phyloP scores from a whole-genome alignment of 2,329 filamentous ascomycete species.

The Aureobasidium subglaciale region DNA sequence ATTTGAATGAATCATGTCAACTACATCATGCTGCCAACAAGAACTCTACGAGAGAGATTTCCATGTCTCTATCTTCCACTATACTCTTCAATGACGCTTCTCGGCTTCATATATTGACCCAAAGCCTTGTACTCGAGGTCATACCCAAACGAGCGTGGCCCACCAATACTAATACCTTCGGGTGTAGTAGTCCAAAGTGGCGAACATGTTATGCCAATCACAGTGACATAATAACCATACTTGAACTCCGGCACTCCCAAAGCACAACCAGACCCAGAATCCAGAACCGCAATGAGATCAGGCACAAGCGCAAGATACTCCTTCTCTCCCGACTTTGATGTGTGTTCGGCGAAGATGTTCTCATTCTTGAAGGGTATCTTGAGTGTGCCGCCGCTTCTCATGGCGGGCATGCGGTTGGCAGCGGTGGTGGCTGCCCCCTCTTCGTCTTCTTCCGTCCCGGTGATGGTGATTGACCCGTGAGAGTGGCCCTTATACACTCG shows the following conservation, averaged over 20 bases:
- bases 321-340: slow-evolving; percentile 29
- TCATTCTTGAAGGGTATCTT: slow-evolving; percentile 70
- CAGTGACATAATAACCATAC: slow-evolving; percentile 46
- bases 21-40: no score
- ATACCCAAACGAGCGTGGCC: slow-evolving; percentile 44
- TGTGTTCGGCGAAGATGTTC: slow-evolving; percentile 54
- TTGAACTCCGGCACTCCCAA: slow-evolving; percentile 50
- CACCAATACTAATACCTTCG: slow-evolving; percentile 44
- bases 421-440: slow-evolving; percentile 23
- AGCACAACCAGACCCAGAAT: slow-evolving; percentile 42
- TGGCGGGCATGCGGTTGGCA: slow-evolving; percentile 21
- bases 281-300: slow-evolving; percentile 44
- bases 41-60: no score
- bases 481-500: slow-evolving; percentile 51
- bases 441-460: slow-evolving; percentile 22
- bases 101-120: slow-evolving; percentile 46
- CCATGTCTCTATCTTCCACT: neutral
- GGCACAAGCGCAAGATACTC: slow-evolving; percentile 43
- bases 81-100: slow-evolving; percentile 49
- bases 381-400: slow-evolving; percentile 41
- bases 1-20: no score
- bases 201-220: slow-evolving; percentile 49
- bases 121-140: slow-evolving; percentile 43
- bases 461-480: slow-evolving; percentile 53
- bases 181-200: slow-evolving; percentile 47